Evolutionary conservation across 108 stramenopile genomes (phyloP).

Genomic region (Asterionellopsis glacialis): DNA sequence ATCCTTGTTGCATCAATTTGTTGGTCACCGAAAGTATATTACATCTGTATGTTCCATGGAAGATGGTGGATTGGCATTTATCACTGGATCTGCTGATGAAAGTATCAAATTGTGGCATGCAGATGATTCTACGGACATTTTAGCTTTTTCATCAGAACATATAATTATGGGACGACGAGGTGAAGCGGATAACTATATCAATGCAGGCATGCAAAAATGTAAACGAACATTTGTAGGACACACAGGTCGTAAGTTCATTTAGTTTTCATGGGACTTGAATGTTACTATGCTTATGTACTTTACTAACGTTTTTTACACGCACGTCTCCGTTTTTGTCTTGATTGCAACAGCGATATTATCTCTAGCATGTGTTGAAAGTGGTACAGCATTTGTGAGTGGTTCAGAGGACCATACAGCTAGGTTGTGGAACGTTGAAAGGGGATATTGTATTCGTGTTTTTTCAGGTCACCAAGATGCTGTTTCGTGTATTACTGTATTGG

Average conservation of each 20-base stretch:
- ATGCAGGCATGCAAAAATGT: neutral
- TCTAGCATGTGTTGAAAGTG: constrained; percentile 13
- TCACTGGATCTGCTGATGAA: neutral
- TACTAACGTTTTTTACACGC: constrained; percentile 6
- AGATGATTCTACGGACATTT: neutral
- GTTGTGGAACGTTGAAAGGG: constrained; percentile 16
- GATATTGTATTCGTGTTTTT: constrained; percentile 18
- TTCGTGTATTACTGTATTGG: constrained; percentile 12
- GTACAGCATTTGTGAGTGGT: constrained; percentile 17
- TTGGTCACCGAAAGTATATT: neutral
- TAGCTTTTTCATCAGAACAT: neutral
- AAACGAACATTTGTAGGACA: neutral
- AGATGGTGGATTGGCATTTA: neutral
- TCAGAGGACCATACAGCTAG: constrained; percentile 17
- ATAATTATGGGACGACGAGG: neutral
- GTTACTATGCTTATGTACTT: neutral
- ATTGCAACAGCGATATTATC: neutral
- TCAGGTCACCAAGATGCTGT: constrained; percentile 20
- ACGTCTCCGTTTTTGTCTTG: constrained; percentile 4
- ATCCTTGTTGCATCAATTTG: neutral
- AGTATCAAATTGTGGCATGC: neutral
- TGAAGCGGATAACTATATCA: neutral
- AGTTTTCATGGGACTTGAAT: neutral
- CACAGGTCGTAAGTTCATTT: neutral
- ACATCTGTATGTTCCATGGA: constrained; percentile 6